phyloP scores from a whole-genome alignment of 169 alveolate genomes.

The Eimeria sp. region DNA sequence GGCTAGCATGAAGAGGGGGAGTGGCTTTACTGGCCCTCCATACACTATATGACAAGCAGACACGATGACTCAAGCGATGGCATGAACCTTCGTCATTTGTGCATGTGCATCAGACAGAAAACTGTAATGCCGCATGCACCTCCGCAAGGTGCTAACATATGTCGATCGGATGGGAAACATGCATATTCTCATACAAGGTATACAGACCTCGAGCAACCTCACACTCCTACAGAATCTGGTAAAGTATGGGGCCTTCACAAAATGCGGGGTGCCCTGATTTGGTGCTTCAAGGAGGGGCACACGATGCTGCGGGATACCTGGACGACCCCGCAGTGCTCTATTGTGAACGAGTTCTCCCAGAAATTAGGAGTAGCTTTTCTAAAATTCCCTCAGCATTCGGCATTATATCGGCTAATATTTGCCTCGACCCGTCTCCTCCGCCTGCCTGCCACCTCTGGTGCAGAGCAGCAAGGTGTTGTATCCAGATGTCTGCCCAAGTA shows the following conservation, averaged over 20 bases:
- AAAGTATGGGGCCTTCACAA: neutral
- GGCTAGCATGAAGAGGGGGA: too few relatives aligned
- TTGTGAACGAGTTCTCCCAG: neutral
- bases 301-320: neutral
- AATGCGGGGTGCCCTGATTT: neutral
- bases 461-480: neutral
- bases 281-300: neutral
- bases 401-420: neutral
- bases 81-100: too few relatives aligned
- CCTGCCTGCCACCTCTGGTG: neutral
- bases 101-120: too few relatives aligned
- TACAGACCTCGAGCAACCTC: neutral
- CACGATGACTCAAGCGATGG: too few relatives aligned
- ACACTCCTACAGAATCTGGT: neutral
- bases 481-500: conserved; percentile 2
- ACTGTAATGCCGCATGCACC: too few relatives aligned
- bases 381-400: neutral
- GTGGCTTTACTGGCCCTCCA: too few relatives aligned
- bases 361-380: neutral
- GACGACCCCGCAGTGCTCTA: neutral
- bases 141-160: too few relatives aligned
- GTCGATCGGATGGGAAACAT: too few relatives aligned
- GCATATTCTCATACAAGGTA: too few relatives aligned
- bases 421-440: neutral
- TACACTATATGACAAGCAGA: too few relatives aligned